phyloP scores from a whole-genome alignment of 768 basidiomycete species.

The Panaeolus cyanescens region DNA sequence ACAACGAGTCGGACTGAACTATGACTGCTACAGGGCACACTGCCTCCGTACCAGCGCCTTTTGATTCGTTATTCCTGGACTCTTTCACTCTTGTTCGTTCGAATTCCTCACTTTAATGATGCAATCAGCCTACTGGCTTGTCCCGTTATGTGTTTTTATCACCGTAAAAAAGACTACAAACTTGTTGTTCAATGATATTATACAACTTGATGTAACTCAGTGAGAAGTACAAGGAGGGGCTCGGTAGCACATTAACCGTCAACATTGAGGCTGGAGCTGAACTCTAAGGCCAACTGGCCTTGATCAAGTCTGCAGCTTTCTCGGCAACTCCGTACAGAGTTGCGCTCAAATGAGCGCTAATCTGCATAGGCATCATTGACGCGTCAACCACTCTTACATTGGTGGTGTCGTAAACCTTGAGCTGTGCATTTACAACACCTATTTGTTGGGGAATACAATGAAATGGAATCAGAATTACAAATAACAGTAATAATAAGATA shows the following conservation, averaged over 20 bases:
- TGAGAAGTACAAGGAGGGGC: neutral
- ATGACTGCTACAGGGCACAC: no score
- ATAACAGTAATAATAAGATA: neutral
- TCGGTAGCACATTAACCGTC: neutral
- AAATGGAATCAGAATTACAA: neutral
- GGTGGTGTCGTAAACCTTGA: slow-evolving; percentile 46
- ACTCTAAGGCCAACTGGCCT: slow-evolving; percentile 24
- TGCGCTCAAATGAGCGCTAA: slow-evolving; percentile 47
- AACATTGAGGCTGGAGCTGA: neutral
- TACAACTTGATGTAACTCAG: neutral
- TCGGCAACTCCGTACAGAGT: slow-evolving; percentile 58
- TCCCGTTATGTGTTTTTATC: no score
- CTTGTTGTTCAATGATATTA: neutral
- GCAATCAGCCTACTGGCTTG: no score
- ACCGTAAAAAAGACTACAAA: no score
- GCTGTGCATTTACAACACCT: slow-evolving; percentile 49
- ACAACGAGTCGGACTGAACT: no score
- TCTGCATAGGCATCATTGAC: slow-evolving; percentile 47
- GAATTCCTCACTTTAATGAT: no score
- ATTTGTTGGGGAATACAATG: slow-evolving; percentile 16
- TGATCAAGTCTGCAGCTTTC: slow-evolving; percentile 55
- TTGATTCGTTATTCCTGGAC: no score
- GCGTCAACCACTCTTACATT: slow-evolving; percentile 58
- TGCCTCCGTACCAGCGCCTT: no score
- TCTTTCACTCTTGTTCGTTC: no score